Evolutionary conservation across 768 basidiomycete genomes (phyloP).

Genomic region (Tricholoma saponaceum): DNA sequence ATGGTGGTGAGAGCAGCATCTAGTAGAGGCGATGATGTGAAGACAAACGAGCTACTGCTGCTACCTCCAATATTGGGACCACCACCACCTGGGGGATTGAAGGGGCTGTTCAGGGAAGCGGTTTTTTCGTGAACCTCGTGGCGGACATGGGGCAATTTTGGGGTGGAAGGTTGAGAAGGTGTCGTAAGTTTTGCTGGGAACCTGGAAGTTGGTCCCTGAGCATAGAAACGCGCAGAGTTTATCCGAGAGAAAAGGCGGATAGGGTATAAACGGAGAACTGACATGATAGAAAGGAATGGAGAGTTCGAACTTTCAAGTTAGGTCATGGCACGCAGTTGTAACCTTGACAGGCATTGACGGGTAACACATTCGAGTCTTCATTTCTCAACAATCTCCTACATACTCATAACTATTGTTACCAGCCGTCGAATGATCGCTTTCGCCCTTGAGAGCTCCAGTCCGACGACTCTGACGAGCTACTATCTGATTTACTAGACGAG

Average conservation of each 20-base stretch:
- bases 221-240: slow-evolving; percentile 15
- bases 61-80: slow-evolving; percentile 28
- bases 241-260: slow-evolving; percentile 1
- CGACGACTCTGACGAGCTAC: not conserved
- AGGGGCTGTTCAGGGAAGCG: slow-evolving; percentile 32
- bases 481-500: not conserved
- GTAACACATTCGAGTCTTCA: no score
- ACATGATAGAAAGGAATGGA: not conserved
- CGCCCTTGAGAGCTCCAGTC: not conserved
- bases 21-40: slow-evolving; percentile 39
- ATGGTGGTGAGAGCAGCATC: slow-evolving; percentile 59
- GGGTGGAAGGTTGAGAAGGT: slow-evolving; percentile 2
- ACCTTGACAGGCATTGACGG: no score
- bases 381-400: no score
- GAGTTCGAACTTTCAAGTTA: no score
- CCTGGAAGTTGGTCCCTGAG: slow-evolving; percentile 5
- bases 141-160: slow-evolving; percentile 12
- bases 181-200: slow-evolving; percentile 8
- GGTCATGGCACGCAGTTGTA: no score
- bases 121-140: slow-evolving; percentile 43
- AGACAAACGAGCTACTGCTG: slow-evolving; percentile 22
- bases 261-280: not conserved
- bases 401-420: not conserved
- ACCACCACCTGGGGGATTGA: slow-evolving; percentile 41
- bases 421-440: not conserved